These are phyloP conservation scores for Ehretia macrophylla DNA, from an alignment of 257 asterid genomes.

Conservation along the genomic window DNA sequence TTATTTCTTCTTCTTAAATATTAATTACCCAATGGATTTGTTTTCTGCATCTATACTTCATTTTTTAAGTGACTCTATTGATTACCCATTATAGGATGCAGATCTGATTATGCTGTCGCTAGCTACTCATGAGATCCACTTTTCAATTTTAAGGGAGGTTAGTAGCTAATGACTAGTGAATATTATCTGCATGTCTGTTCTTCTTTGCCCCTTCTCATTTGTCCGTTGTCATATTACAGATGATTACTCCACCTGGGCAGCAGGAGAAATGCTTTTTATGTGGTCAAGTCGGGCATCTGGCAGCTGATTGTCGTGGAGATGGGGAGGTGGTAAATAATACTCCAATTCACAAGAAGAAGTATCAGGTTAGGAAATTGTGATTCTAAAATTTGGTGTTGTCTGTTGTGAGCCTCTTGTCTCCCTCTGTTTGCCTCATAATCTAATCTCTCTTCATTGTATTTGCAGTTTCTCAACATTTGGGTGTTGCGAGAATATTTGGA, in stretches of 20 bases:
- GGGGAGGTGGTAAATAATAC: slow-evolving; percentile 45
- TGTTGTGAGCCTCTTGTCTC: slow-evolving; percentile 5
- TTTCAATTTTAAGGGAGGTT: slow-evolving; percentile 96
- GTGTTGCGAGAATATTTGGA: slow-evolving; percentile 87
- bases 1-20: slow-evolving; percentile 7
- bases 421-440: background rate
- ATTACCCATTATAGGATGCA: slow-evolving; percentile 60
- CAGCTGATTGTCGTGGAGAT: slow-evolving; percentile 71
- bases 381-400: slow-evolving; percentile 12
- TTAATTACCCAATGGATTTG: background rate
- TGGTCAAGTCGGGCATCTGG: slow-evolving; percentile 90
- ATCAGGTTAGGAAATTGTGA: slow-evolving; percentile 57
- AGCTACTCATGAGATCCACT: slow-evolving; percentile 95
- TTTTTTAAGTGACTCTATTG: slow-evolving; percentile 14
- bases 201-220: background rate
- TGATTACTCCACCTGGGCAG: slow-evolving; percentile 67
- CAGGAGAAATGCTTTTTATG: slow-evolving; percentile 86
- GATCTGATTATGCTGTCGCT: slow-evolving; percentile 93
- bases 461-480: slow-evolving; percentile 87
- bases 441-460: slow-evolving; percentile 10
- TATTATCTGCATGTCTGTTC: background rate
- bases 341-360: slow-evolving; percentile 80
- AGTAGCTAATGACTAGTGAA: slow-evolving; percentile 24
- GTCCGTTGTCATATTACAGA: slow-evolving; percentile 36
- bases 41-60: background rate